These are phyloP conservation scores for Wickerhamiella cacticola DNA, from an alignment of 805 yeast genomes.

Conservation along the genomic window DNA sequence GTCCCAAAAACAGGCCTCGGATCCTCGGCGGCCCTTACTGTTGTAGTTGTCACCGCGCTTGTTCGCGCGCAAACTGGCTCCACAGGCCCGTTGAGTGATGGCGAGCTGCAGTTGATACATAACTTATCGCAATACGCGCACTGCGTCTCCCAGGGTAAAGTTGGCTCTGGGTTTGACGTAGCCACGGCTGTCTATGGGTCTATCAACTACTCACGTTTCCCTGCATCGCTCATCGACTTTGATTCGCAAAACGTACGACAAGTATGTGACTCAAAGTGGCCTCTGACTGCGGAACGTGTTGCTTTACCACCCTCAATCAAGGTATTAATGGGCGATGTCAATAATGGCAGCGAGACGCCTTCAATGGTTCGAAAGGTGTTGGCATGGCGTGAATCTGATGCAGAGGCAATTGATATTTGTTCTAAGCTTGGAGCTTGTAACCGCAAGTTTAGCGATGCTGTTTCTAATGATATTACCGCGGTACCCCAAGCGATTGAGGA, in stretches of 20 bases:
- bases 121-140: constrained; percentile 82
- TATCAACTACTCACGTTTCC: constrained; percentile 65
- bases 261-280: constrained; percentile 40
- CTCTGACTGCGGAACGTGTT: constrained; percentile 41
- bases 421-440: constrained; percentile 47
- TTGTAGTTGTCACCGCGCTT: constrained; percentile 64
- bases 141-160: constrained; percentile 85
- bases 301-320: constrained; percentile 56
- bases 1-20: constrained; percentile 94
- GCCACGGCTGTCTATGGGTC: constrained; percentile 93
- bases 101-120: constrained; percentile 39
- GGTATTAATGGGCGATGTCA: constrained; percentile 84
- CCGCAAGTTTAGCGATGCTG: constrained; percentile 38
- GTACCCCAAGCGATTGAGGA: constrained; percentile 16
- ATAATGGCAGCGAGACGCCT: constrained; percentile 90
- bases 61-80: constrained; percentile 35
- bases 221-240: constrained; percentile 36
- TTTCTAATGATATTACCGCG: constrained; percentile 27
- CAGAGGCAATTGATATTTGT: constrained; percentile 47
- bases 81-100: constrained; percentile 23
- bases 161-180: constrained; percentile 95
- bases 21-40: constrained; percentile 86
- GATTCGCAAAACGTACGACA: constrained; percentile 22
- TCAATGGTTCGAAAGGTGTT: constrained; percentile 68
- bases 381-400: constrained; percentile 49